Evolutionary conservation across 2,329 filamentous ascomycete species (phyloP).

Genomic region (Cladosporium cucumerinum): DNA sequence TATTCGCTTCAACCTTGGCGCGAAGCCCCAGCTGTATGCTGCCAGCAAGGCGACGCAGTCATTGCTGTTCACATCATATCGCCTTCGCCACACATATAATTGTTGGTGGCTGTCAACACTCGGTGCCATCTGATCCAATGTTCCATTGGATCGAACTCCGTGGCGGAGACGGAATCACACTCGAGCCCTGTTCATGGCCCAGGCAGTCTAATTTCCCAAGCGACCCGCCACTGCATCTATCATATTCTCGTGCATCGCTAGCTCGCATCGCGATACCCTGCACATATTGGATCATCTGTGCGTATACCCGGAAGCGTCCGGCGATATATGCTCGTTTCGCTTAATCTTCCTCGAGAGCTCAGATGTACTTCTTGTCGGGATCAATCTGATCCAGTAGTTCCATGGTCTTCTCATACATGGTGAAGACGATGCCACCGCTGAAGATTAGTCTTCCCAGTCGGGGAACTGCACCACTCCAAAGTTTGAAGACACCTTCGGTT

Average conservation of each 20-base stretch:
- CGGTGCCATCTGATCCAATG: background rate
- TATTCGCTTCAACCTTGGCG: background rate
- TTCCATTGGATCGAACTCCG: background rate
- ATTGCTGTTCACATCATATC: background rate
- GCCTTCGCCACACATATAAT: background rate
- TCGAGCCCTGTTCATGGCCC: background rate
- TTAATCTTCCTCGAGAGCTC: constrained; percentile 13
- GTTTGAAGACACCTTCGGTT: constrained; percentile 82
- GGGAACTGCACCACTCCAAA: constrained; percentile 92
- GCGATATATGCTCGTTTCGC: background rate
- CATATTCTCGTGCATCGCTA: background rate
- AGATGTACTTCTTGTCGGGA: constrained; percentile 76
- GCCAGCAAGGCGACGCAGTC: background rate
- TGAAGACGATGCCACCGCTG: constrained; percentile 96
- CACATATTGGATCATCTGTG: background rate
- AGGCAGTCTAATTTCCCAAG: background rate
- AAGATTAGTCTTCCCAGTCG: constrained; percentile 78
- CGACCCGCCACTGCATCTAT: background rate
- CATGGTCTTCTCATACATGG: constrained; percentile 96
- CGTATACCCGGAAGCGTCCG: background rate
- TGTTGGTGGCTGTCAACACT: background rate
- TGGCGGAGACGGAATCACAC: background rate
- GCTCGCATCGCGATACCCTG: background rate
- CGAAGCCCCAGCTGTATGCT: background rate
- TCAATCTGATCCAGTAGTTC: constrained; percentile 77